Evolutionary conservation across 2,329 filamentous ascomycete genomes (phyloP), one percentile per base, ranked within the genome.

Genomic region (Cladosporium sp.): DNA sequence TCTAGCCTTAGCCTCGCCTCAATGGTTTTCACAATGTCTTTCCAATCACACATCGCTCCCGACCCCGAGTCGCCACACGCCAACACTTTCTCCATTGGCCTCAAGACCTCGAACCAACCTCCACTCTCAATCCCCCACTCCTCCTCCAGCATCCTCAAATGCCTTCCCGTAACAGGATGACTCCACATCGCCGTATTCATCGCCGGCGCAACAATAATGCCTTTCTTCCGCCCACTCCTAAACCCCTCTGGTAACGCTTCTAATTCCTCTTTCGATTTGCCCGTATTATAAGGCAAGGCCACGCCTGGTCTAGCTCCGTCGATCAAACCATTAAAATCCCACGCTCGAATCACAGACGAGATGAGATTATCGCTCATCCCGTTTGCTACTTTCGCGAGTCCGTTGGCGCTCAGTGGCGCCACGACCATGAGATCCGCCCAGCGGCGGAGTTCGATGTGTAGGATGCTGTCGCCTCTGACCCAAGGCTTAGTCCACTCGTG

Each of bases 171-270:
- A 45, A 96, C 77, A 1, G 91, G 92, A 70, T 97, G 91, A 56
- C 80, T 78, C 88, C 89, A 96, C 92, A 96, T 96, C 3, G 87
- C 85, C 22, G 85, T 91, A 71, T 97, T 96, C 90, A 96, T 96
- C 28, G 88, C 86, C 1, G 87, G 86, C 2, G 89, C 89, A 0
- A 93, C 88, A 1, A 94, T 67, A 35, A 96, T 90, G 62, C 79
- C 82, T 71, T 87, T 87, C 71, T 80, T 83, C 53, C 69, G 72
- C 5, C 69, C 73, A 40, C 40, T 45, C 56, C 60, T 61, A 44
- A 47, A 34, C 54, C 45, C 58, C 37, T 49, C 22, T 47, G 63
- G 65, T 52, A 58, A 12, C 25, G 9, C 6, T 45, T 44, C 24
- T 17, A 58, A 19, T 9, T 53, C 49, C 32, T 48, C 34, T 20